Evolutionary conservation across 768 basidiomycete genomes (phyloP).

Genomic region (Baorangia bicolor): DNA sequence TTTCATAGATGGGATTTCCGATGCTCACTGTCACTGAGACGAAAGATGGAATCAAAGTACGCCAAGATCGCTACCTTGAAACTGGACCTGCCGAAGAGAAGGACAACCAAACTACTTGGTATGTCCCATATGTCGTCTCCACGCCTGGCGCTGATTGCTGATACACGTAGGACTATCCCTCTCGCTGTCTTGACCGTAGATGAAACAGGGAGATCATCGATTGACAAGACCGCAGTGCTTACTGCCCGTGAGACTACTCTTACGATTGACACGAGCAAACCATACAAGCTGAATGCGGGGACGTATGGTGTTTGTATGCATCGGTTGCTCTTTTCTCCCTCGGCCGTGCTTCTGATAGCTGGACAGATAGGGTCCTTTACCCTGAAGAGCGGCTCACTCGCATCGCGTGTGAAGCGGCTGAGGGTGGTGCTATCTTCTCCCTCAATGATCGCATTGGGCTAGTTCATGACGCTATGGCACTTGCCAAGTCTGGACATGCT

Average conservation of each 20-base stretch:
- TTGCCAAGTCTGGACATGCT: constrained; percentile 79
- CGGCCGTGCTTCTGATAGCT: neutral
- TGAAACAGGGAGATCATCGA: constrained; percentile 49
- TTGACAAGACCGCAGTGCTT: constrained; percentile 67
- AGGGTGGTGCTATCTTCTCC: constrained; percentile 60
- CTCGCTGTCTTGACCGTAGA: constrained; percentile 68
- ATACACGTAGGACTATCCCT: constrained; percentile 67
- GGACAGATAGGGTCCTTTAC: constrained; percentile 81
- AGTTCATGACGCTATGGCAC: constrained; percentile 76
- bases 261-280: constrained; percentile 66
- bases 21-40: constrained; percentile 84
- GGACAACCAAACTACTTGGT: constrained; percentile 91
- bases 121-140: constrained; percentile 5
- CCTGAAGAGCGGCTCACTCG: constrained; percentile 71
- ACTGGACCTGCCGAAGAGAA: constrained; percentile 74
- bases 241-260: constrained; percentile 66
- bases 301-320: constrained; percentile 84
- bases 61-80: constrained; percentile 91
- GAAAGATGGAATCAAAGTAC: constrained; percentile 66
- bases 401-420: constrained; percentile 81
- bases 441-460: constrained; percentile 89
- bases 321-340: constrained; percentile 11
- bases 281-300: constrained; percentile 89
- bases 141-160: neutral
- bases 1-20: constrained; percentile 72